Evolutionary conservation across 179 eudicot species (phyloP).

Genomic region (Silene noctiflora): DNA sequence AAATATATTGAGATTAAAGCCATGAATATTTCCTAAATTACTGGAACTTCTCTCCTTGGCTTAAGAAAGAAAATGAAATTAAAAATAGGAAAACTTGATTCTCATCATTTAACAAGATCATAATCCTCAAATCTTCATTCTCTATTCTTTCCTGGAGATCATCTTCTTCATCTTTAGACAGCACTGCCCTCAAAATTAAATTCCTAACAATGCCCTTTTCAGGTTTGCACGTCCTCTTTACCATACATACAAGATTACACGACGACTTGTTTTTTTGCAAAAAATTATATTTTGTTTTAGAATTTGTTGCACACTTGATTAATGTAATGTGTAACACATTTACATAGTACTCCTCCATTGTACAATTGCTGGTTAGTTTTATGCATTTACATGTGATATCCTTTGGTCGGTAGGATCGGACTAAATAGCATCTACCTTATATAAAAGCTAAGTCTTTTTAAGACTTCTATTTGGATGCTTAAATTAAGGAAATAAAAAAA

Average conservation of each 20-base stretch:
- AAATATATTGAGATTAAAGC: not conserved
- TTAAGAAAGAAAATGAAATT: slow-evolving; percentile 5
- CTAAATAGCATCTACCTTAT: no score
- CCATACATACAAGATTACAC: not conserved
- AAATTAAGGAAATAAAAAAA: no score
- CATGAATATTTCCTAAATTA: slow-evolving; percentile 7
- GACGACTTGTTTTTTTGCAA: not conserved
- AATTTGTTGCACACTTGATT: not conserved
- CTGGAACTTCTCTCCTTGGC: slow-evolving; percentile 6
- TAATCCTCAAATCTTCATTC: not conserved
- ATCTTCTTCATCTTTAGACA: not conserved
- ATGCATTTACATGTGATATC: not conserved
- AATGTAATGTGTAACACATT: not conserved
- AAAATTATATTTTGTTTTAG: not conserved
- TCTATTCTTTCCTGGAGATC: not conserved
- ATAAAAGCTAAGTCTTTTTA: no score
- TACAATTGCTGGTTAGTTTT: not conserved
- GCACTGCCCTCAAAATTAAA: not conserved
- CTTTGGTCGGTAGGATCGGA: not conserved
- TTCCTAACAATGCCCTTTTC: not conserved
- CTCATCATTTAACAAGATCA: not conserved
- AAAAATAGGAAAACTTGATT: slow-evolving; percentile 2
- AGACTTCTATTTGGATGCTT: no score
- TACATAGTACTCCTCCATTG: not conserved
- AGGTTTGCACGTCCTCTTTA: not conserved